Conservation (phyloP, 2,329 filamentous ascomycete species). For the Xylariaceae sp. region DNA sequence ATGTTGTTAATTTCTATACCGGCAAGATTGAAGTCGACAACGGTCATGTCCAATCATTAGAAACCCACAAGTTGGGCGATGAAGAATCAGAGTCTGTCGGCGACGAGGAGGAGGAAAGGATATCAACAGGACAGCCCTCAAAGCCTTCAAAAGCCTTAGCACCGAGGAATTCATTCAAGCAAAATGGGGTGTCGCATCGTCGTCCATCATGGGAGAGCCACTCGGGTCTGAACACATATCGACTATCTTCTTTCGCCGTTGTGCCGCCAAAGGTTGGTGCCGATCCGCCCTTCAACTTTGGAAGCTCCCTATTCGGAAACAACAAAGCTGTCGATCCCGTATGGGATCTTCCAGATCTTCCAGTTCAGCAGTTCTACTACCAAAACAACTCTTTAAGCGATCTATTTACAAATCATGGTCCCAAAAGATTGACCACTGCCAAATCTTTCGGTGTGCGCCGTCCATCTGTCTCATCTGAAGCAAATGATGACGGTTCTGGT, state of each 20-base stretch:
- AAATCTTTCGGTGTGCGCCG: constrained; percentile 16
- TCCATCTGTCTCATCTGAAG: constrained; percentile 2
- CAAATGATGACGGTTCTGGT: constrained; percentile 14
- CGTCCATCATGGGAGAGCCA: constrained; percentile 7
- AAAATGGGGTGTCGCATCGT: constrained; percentile 6
- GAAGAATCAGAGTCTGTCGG: constrained; percentile 27
- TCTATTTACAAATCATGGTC: constrained; percentile 5
- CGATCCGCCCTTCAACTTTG: constrained; percentile 20
- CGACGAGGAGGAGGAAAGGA: constrained; percentile 35
- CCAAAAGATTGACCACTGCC: constrained; percentile 14
- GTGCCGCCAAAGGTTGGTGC: constrained; percentile 17
- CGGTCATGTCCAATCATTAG: constrained; percentile 67
- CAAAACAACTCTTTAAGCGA: constrained; percentile 7
- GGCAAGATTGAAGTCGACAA: constrained; percentile 86
- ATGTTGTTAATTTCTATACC: constrained; percentile 82
- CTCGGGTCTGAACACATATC: constrained; percentile 10
- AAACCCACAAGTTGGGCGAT: constrained; percentile 33
- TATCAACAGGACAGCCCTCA: constrained; percentile 28
- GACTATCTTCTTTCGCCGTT: constrained; percentile 20
- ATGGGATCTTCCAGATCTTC: constrained; percentile 35
- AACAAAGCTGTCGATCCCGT: constrained; percentile 32
- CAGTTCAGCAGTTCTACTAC: constrained; percentile 9
- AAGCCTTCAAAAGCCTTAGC: constrained; percentile 15
- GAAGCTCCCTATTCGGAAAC: constrained; percentile 13
- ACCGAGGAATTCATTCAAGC: constrained; percentile 5